Evolutionary conservation across 2,329 filamentous ascomycete species (phyloP).

Genomic region (Lasiodiplodia theobromae): DNA sequence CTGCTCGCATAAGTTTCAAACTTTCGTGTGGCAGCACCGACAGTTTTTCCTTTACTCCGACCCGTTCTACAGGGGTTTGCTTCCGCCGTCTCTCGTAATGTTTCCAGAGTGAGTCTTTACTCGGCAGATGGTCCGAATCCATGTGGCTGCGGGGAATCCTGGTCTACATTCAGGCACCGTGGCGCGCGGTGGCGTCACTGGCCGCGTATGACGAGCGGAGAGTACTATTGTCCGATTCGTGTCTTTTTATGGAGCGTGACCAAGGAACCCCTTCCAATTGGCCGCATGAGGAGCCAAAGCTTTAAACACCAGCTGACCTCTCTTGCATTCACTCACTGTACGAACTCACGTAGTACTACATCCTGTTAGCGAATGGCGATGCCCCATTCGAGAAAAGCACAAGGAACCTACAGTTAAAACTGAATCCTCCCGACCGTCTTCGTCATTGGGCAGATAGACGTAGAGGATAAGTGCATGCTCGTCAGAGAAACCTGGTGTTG

Average conservation of each 20-base stretch:
- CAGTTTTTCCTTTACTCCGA: not conserved
- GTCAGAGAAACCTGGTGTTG: slow-evolving; percentile 68
- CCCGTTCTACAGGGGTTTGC: not conserved
- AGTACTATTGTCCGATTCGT: slow-evolving; percentile 26
- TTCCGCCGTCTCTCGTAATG: not conserved
- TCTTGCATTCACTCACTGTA: slow-evolving; percentile 53
- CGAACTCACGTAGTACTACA: slow-evolving; percentile 65
- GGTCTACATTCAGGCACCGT: slow-evolving; percentile 10
- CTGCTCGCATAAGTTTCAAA: not conserved
- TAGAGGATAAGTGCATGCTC: slow-evolving; percentile 83
- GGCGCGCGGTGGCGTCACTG: slow-evolving; percentile 13
- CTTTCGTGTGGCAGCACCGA: not conserved
- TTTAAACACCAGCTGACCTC: slow-evolving; percentile 17
- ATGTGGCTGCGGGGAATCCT: slow-evolving; percentile 26
- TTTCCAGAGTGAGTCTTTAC: not conserved
- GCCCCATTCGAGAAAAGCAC: not conserved
- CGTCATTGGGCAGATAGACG: slow-evolving; percentile 77
- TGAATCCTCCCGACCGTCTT: slow-evolving; percentile 73
- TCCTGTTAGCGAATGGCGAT: slow-evolving; percentile 28
- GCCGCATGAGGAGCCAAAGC: slow-evolving; percentile 9
- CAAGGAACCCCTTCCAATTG: not conserved
- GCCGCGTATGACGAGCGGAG: slow-evolving; percentile 11
- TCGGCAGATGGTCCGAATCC: not conserved
- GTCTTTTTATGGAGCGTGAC: slow-evolving; percentile 22
- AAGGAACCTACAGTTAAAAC: slow-evolving; percentile 70